A percentile compares a stretch with the other conserved stretches of the same genome.
Evolutionary conservation across 2,329 filamentous ascomycete species (phyloP).

Genomic region (Tolypocladium sp.): DNA sequence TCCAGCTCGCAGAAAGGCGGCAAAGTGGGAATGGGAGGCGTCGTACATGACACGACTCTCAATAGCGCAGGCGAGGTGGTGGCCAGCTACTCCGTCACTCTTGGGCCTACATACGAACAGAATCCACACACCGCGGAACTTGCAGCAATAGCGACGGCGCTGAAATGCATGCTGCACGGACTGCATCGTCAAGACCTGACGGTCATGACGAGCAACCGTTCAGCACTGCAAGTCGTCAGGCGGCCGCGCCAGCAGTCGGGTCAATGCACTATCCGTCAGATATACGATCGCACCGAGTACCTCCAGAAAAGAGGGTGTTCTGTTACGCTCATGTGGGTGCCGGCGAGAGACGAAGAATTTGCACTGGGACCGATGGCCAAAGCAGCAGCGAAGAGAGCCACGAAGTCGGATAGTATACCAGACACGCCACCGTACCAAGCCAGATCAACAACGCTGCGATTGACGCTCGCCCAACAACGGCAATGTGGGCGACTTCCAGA

Average conservation of each 20-base stretch:
- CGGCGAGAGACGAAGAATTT: slow-evolving; percentile 1
- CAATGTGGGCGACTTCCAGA: not conserved
- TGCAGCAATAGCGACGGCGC: slow-evolving; percentile 3
- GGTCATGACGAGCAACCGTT: slow-evolving; percentile 5
- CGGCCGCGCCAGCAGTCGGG: slow-evolving; percentile 7
- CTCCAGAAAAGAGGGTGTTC: not conserved
- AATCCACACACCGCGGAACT: slow-evolving; percentile 9
- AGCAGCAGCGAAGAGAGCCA: slow-evolving; percentile 1
- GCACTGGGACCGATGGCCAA: not conserved
- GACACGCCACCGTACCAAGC: not conserved
- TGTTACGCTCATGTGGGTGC: slow-evolving; percentile 3
- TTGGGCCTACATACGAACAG: slow-evolving; percentile 7
- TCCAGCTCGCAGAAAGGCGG: slow-evolving; percentile 2
- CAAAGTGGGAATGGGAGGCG: slow-evolving; percentile 4
- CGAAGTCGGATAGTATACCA: not conserved
- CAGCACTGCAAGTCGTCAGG: slow-evolving; percentile 5
- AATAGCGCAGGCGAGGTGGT: not conserved
- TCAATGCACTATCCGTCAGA: slow-evolving; percentile 4
- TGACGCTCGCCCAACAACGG: not conserved
- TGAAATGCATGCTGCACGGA: slow-evolving; percentile 4
- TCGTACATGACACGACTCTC: not conserved
- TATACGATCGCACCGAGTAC: slow-evolving; percentile 3
- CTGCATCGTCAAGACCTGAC: slow-evolving; percentile 4
- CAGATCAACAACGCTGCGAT: not conserved
- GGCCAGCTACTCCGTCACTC: slow-evolving; percentile 6